Base-by-base conservation (phyloP, 495 filamentous ascomycete species). In the Tuber borchii region DNA sequence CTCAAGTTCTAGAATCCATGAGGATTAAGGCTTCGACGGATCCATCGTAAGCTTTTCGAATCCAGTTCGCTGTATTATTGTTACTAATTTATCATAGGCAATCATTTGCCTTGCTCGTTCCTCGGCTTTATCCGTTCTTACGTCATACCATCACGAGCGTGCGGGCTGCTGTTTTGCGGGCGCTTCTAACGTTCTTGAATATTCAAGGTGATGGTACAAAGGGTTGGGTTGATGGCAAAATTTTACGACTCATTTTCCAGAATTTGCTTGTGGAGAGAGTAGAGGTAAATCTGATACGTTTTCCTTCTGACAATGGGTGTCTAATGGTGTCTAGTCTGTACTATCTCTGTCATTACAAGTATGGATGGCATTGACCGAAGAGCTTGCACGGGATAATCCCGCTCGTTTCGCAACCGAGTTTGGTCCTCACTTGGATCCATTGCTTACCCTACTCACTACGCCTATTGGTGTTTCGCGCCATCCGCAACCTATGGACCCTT, bases 141-240 rank as follows among this genome's bases (percentile, higher is more conserved):
- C 91, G 95, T 48, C 95, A 99, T 83, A 98, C 96, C 14, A 98
- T 99, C 80, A 97, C 93, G 12, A 96, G 90, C 75, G 95, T 99
- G 71, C 92, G 95, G 44, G 91, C 93, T 56, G 95, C 95, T 9
- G 96, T 98, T 34, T 87, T 99, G 20, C 90, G 97, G 71, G 95
- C 95, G 72, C 88, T 99, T 19, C 89, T 95, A 82, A 98, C 95
- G 0, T 99, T 99, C 84, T 87, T 96, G 75, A 90, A 92, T 78
- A 91, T 99, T 31, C 90, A 92, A 76, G 93, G 91, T 70, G 89
- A 91, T 72, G 92, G 91, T 17, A 94, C 92, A 44, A 92, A 93
- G 80, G 93, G 91, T 20, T 99, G 95, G 95, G 89, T 97, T 43
- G 92, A 93, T 81, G 95, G 95, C 74, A 94, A 91, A 83, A 93